phyloP scores from a whole-genome alignment of 148 eudicot species.

The Polygonum aviculare region DNA sequence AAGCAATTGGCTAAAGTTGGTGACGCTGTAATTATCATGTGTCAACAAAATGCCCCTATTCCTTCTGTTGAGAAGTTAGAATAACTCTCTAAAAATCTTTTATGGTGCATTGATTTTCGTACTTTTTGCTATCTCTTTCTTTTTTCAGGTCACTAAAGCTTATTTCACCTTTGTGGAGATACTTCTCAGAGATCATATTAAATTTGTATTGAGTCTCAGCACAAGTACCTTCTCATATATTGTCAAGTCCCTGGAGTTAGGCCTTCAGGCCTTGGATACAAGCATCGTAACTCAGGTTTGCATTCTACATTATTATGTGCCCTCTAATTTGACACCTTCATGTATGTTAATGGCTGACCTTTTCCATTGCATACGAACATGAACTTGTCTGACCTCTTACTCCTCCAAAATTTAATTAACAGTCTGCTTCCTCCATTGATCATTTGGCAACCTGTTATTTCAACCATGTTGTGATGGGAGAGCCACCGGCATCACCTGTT shows the following conservation, averaged over 20 bases:
- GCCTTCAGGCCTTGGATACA: constrained; percentile 62
- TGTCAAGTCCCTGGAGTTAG: constrained; percentile 69
- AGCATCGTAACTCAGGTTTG: constrained; percentile 62
- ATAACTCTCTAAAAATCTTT: neutral
- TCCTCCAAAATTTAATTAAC: constrained; percentile 13
- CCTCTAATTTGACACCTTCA: neutral
- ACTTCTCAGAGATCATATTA: constrained; percentile 54
- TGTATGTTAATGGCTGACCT: neutral
- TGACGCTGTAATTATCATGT: neutral
- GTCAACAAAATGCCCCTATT: neutral
- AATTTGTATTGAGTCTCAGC: constrained; percentile 57
- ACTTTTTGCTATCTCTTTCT: neutral
- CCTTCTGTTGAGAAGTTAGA: neutral
- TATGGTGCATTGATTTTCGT: neutral
- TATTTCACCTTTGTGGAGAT: constrained; percentile 75
- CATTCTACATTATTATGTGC: neutral
- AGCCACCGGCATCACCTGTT: constrained; percentile 62
- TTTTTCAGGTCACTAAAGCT: constrained; percentile 65
- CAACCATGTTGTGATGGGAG: constrained; percentile 61
- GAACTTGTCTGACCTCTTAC: neutral
- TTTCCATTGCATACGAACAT: neutral
- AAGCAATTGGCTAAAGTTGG: neutral
- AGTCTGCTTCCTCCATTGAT: constrained; percentile 84
- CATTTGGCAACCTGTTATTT: constrained; percentile 82
- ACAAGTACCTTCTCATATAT: constrained; percentile 58